Evolutionary conservation across 352 stramenopile species (phyloP), one percentile per base, ranked within the genome.

Genomic region (Phytophthora lateralis): DNA sequence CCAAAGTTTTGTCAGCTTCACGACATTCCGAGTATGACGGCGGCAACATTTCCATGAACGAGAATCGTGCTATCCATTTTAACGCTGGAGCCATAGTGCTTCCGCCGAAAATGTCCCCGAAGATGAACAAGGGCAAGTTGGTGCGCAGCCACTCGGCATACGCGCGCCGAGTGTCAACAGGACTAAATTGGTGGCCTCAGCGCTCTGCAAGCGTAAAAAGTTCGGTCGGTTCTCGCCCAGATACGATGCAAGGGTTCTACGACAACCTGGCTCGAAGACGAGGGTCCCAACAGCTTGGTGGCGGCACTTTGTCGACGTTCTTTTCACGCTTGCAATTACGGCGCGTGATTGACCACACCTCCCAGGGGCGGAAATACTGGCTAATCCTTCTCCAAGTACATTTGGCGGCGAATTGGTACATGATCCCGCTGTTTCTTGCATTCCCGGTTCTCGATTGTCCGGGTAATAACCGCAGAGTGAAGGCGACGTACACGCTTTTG

Each of bases 111-210:
- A 48, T 58, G 18, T 18, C 11, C 9, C 10, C 26, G 3, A 17
- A 17, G 14, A 42, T 42, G 5, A 55, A 44, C 10, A 60, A 59
- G 29, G 56, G 32, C 0, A 68, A 63, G 15, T 18, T 78, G 21
- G 58, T 78, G 21, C 77, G 80, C 0, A 89, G 80, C 48, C 82
- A 86, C n/a, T 89, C 80, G 15, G 68, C 73, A 6, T 63, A 76
- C 5, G 66, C 61, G 37, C 63, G 64, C 4, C 64, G 73, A 0
- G 55, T 75, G 0, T 85, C 75, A 1, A 54, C 34, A 14, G 69
- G 69, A 1, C 51, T 35, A 14, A 53, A 35, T 6, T 71, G 56
- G 56, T 63, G 49, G 46, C 18, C 30, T 0, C 58, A 55, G 34
- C 58, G 45, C 7, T 10, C 47, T 11, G 7, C 24, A 35, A 67